Base-by-base conservation (phyloP, 352 stramenopile species). In the Globisporangium polare region DNA sequence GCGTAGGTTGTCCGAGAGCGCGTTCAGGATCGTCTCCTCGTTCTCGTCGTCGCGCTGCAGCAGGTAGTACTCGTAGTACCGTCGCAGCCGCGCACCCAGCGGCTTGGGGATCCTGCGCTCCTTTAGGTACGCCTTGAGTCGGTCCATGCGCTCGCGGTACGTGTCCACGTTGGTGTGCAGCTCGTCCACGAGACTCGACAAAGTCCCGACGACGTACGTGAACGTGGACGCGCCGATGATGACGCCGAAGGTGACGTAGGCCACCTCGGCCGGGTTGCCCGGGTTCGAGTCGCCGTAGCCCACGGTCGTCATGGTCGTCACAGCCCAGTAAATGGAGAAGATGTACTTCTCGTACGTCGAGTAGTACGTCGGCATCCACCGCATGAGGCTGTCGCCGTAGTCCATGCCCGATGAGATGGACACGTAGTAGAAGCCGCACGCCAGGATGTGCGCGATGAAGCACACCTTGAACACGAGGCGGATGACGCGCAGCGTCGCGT, bases 61-160 rank as follows among this genome's bases (percentile, higher is more conserved):
- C 9, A 94, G 68, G 53, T 90, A 94, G 35, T 92, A 94, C 43
- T 92, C 82, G 52, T 90, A 94, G 67, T 94, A 94, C 1, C 82
- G 78, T 2, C 82, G 71, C 49, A 94, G 65, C 9, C 84, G 72
- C 4, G 74, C 64, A 1, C 65, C 68, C 1, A 94, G 63, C 8
- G 80, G 75, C 42, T 79, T 80, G 2, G 84, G 74, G 33, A 94
- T 80, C 10, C 58, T 58, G 12, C 82, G 70, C 42, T 91, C 81
- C 35, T 85, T 84, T 15, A 93, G 68, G 56, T 93, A 92, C 31
- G 82, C 82, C 37, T 93, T 93, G 15, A 92, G 71, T 8, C 80
- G 84, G 42, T 93, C 80, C 68, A 86, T 88, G 18, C 83, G 83
- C 37, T 80, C 73, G 13, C 80, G 73, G 50, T 74, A 74, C n/a